Evolutionary conservation across 2,329 filamentous ascomycete species (phyloP).

Genomic region (Fusarium nodosum): DNA sequence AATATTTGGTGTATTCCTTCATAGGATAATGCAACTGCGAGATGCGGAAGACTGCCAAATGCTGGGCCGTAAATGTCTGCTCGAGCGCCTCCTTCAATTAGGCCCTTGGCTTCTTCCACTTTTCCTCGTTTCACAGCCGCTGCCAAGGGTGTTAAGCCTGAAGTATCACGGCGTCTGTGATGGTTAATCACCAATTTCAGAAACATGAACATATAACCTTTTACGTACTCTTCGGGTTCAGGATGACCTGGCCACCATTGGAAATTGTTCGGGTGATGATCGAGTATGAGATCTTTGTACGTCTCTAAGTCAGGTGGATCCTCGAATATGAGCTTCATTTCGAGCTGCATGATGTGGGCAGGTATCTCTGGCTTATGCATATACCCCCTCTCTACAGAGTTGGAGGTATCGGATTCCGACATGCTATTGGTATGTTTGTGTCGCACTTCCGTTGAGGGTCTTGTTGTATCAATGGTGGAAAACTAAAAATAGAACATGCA

Average conservation of each 20-base stretch:
- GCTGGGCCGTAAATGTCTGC: neutral
- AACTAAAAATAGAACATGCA: neutral
- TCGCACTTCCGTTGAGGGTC: neutral
- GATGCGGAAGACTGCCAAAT: neutral
- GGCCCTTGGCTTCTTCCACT: neutral
- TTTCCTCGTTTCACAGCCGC: neutral
- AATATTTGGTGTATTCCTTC: neutral
- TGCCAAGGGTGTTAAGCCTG: neutral
- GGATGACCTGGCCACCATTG: neutral
- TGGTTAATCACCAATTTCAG: neutral
- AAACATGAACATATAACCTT: neutral
- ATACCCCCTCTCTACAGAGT: accelerated
- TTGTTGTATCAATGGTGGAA: no score
- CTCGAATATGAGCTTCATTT: neutral
- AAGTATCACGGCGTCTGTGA: neutral
- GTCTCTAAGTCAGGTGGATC: neutral
- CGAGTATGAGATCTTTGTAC: neutral
- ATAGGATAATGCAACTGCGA: neutral
- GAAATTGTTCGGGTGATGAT: neutral
- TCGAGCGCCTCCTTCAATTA: neutral
- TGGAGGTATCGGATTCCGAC: neutral
- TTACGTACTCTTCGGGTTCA: neutral
- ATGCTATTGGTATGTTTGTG: neutral
- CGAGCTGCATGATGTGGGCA: neutral
- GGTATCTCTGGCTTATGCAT: neutral